Evolutionary conservation across 305 asterid species (phyloP), one percentile per base, ranked within the genome.

Genomic region (Fraxinus platypoda): DNA sequence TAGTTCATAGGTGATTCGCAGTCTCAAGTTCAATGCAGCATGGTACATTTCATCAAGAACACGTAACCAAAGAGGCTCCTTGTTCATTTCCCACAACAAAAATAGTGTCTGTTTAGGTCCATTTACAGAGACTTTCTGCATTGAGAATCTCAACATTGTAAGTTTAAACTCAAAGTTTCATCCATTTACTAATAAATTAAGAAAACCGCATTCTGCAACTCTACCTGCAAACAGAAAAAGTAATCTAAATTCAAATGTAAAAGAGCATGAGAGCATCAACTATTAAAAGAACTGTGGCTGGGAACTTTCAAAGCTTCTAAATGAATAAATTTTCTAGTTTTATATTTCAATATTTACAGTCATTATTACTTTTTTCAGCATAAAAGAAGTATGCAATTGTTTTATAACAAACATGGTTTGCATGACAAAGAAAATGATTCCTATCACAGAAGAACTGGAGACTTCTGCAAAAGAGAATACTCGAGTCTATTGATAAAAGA

Each of bases 21-120:
- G 88, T 86, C 93, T 89, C 93, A 95, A 81, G 85, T 95, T 95
- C 76, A 95, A 85, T 46, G 93, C 92, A 82, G 97, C 94, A 73
- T 94, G 98, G 89, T 90, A 92, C 95, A 94, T 90, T 82, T 95
- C 97, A 80, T 95, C 97, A 21, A 94, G 90, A 84, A 94, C 89
- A 34, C 77, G 90, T 34, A 28, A 64, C 82, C 83, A 78, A 17
- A 90, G 88, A 43, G 88, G 46, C 82, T 82, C 80, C 80, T 86
- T 91, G 28, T 90, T 85, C 54, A 91, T 85, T 87, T 70, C 90
- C 97, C 98, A 95, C 83, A 90, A 81, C 80, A 87, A 26, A 64
- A 85, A 87, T n/a, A 74, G 75, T 1, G 87, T 43, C 76, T 78
- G 90, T 87, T 52, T 89, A 76, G 82, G 89, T 83, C 81, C 92